A percentile compares a stretch with the other conserved stretches of the same genome.
phyloP scores from a whole-genome alignment of 345 rosid genomes.

The Erodium maritimum region DNA sequence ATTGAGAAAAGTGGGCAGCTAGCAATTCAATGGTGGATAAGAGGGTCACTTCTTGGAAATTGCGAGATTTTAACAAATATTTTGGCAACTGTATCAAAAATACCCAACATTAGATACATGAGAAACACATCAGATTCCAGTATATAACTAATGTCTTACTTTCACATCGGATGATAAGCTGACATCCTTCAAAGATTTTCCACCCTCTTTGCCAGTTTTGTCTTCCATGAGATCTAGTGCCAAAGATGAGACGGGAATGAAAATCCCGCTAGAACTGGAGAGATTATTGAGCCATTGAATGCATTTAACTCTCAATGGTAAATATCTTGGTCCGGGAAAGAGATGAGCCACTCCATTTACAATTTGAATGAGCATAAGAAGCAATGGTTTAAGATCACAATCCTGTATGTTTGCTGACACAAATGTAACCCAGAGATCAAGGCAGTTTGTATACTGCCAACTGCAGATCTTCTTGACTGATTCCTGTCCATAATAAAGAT shows the following conservation, averaged over 20 bases:
- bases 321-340: conserved; percentile 78
- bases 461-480: conserved; percentile 72
- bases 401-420: conserved; percentile 39
- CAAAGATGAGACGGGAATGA: conserved; percentile 63
- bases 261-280: conserved; percentile 57
- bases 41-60: conserved; percentile 66
- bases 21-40: conserved; percentile 58
- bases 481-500: conserved; percentile 45
- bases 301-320: conserved; percentile 74
- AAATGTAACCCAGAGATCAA: conserved; percentile 86
- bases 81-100: conserved; percentile 63
- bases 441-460: conserved; percentile 59
- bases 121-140: background rate
- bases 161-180: conserved; percentile 46
- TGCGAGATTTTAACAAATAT: conserved; percentile 71
- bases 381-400: conserved; percentile 58
- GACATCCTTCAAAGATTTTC: conserved; percentile 40
- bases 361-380: conserved; percentile 51
- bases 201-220: conserved; percentile 46
- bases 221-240: conserved; percentile 71
- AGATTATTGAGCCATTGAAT: conserved; percentile 75
- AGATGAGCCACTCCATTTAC: conserved; percentile 66
- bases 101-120: conserved; percentile 1
- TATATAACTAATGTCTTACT: conserved; percentile 29
- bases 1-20: conserved; percentile 62